A percentile compares a stretch with the other conserved stretches of the same genome.
These are phyloP conservation scores for Baorangia bicolor DNA, from an alignment of 768 basidiomycete species.

Conservation along the genomic window DNA sequence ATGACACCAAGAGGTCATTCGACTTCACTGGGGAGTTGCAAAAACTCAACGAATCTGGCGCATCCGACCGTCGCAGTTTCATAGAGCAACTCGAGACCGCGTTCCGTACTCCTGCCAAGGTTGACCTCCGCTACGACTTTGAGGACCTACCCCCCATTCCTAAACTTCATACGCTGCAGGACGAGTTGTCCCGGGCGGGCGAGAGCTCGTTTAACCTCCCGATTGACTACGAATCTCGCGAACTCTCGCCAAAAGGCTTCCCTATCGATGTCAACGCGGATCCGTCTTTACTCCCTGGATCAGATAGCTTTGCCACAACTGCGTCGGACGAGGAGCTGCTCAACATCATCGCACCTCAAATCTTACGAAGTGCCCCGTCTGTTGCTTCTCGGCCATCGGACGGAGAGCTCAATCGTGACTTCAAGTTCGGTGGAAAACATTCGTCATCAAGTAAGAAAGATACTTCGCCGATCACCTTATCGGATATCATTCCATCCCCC, in stretches of 20 bases:
- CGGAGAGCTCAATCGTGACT: constrained; percentile 66
- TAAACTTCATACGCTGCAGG: constrained; percentile 39
- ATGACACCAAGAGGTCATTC: constrained; percentile 76
- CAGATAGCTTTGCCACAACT: constrained; percentile 31
- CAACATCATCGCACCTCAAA: constrained; percentile 10
- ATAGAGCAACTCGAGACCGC: constrained; percentile 81
- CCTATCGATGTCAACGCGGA: constrained; percentile 31
- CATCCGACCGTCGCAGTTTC: constrained; percentile 68
- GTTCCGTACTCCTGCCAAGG: constrained; percentile 72
- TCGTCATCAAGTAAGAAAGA: constrained; percentile 15
- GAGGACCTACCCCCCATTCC: constrained; percentile 53
- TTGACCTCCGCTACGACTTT: constrained; percentile 56
- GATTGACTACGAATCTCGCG: constrained; percentile 14
- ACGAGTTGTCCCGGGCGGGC: constrained; percentile 23
- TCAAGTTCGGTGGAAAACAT: constrained; percentile 67
- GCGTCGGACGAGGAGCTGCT: constrained; percentile 37
- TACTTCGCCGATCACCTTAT: constrained; percentile 47
- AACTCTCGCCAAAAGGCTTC: constrained; percentile 16
- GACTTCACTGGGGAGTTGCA: constrained; percentile 81
- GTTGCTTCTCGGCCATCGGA: constrained; percentile 50
- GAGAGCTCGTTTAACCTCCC: constrained; percentile 25
- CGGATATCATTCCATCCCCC: constrained; percentile 73
- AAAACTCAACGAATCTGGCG: constrained; percentile 69
- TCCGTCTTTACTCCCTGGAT: constrained; percentile 40
- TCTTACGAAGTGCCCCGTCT: constrained; percentile 28